Base-by-base conservation (phyloP, 2,329 filamentous ascomycete genomes). In the Hypoxylon sp. region DNA sequence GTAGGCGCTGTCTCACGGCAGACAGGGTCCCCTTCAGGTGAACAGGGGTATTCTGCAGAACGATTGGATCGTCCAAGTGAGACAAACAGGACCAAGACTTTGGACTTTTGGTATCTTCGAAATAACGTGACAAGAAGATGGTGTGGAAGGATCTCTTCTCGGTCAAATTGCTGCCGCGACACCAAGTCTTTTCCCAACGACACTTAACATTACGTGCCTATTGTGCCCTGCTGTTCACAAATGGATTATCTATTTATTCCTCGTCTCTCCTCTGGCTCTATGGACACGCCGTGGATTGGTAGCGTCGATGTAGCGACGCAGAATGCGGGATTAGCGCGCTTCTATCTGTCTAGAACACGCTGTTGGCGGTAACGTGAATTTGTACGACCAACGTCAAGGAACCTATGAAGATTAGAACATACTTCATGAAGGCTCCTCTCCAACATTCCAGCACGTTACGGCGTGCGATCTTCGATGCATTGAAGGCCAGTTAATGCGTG, bases 51-150 rank as follows among this genome's bases (percentile, higher is more conserved):
- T 69, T 72, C 65, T 67, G 36, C 63, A 62, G 24, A 36, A 58
- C 66, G 62, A 77, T 77, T 77, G 75, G 75, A 51, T 50, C 52
- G 36, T 53, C 20, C 38, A n/a, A 56, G 53, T 69, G 64, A 72
- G 65, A 64, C 71, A 72, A 40, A 53, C 60, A 63, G 52, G 62
- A 64, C 64, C 64, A 69, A 64, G 68, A 61, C 45, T 57, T 48
- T 53, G 51, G 52, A 30, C 40, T 59, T 69, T 64, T 68, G 64
- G 69, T 67, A 60, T 64, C 68, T 60, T 57, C 59, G 57, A 72
- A 71, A 70, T 73, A 76, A 77, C 73, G 73, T 74, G 74, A 75
- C 69, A 16, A 61, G 57, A 58, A 68, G 70, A 66, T 70, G 73
- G 73, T 73, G 72, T 73, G 68, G 63, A 72, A 62, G 64, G 61